Evolutionary conservation across 2,329 filamentous ascomycete species (phyloP), one percentile per base, ranked within the genome.

Genomic region (Aspergillus aculeatus): DNA sequence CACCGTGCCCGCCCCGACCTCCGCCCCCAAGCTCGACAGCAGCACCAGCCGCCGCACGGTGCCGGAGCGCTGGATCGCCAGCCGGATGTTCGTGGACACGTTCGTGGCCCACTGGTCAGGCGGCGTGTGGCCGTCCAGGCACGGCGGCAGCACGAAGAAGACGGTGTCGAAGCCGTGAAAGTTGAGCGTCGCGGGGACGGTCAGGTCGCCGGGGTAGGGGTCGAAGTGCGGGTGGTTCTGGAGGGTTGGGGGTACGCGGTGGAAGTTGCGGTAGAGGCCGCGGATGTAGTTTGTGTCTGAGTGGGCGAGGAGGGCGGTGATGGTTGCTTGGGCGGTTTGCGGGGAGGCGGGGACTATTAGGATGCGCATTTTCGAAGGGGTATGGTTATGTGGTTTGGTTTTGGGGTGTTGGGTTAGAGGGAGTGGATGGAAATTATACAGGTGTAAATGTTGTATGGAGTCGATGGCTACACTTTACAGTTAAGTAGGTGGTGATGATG

Each of bases 11-110:
- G 50, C 41, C 6, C 41, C 35, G 14, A 59, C 52, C 16, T 66
- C 62, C 19, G 62, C 62, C 19, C 62, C 62, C 35, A 57, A 54
- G 32, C 64, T 64, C 11, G 60, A 62, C 14, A 64, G 47, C 6
- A 62, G 44, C 38, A 66, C 62, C 19, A 66, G 16, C 16, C 54
- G 57, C 49, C 56, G 61, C 3, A 66, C 54, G 23, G 32, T 35
- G 3, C 55, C 63, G 3, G 55, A 47, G 3, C 32, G 53, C 41
- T 56, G 52, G 21, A 58, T 59, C 9, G 64, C 64, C 1, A 19
- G 5, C 21, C 57, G 60, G 24, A 57, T 56, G 32, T 64, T 64
- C 4, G 55, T 47, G 29, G 62, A 64, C 3, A 38, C 50, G 1
- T 23, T 47, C 16, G 48, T 47, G 14, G 64, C 60, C 48, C 54